A percentile compares a stretch with the other conserved stretches of the same genome.
These are phyloP conservation scores for Eimeria maxima DNA, from an alignment of 169 alveolate genomes.

Conservation along the genomic window DNA sequence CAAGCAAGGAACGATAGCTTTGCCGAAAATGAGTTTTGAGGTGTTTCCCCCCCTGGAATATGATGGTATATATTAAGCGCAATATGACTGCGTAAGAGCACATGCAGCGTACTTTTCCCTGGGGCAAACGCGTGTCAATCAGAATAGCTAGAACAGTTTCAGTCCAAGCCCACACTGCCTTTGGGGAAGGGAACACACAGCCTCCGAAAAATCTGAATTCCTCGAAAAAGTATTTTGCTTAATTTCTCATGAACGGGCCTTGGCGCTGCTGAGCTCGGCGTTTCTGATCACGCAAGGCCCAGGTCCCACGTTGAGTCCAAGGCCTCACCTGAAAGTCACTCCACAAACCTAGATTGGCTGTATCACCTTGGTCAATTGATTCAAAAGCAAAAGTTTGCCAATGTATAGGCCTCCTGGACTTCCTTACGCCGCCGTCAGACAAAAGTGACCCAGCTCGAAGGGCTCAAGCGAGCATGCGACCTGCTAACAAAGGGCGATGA, in stretches of 20 bases:
- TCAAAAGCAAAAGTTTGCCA: not conserved
- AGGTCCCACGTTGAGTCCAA: not conserved
- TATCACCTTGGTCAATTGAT: not conserved
- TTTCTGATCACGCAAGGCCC: not conserved
- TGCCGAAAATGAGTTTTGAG: not conserved
- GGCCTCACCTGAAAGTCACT: not conserved
- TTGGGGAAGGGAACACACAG: not conserved
- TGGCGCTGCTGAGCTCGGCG: not conserved
- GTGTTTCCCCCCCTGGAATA: not conserved
- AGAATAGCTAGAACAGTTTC: not conserved
- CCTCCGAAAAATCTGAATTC: not conserved
- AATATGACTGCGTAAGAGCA: not conserved
- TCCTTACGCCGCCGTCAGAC: not conserved
- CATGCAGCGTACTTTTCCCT: not conserved
- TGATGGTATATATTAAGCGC: not conserved
- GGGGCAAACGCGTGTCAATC: not conserved
- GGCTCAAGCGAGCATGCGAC: not conserved
- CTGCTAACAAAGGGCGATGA: not conserved
- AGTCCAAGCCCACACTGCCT: not conserved
- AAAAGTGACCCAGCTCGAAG: slow-evolving; percentile 10
- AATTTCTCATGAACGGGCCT: not conserved
- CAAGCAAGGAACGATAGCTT: not conserved
- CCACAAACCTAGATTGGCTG: not conserved
- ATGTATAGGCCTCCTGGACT: not conserved
- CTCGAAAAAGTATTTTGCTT: not conserved